phyloP scores from a whole-genome alignment of 768 basidiomycete genomes.

The Symmetrospora coprosmae region DNA sequence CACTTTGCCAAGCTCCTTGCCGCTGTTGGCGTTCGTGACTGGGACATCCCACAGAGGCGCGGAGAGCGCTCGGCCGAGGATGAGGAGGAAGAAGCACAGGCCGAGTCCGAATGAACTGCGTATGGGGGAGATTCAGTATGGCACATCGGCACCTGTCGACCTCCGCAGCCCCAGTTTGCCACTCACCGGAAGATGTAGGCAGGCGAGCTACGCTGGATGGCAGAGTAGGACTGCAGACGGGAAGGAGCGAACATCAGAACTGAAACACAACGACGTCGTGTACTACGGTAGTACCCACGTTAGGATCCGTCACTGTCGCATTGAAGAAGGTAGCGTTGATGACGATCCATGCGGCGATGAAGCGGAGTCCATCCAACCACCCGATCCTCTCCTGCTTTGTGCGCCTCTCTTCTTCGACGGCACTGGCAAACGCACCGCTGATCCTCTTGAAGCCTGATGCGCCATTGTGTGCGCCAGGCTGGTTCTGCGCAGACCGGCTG shows the following conservation, averaged over 20 bases:
- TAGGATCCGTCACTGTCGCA: constrained; percentile 24
- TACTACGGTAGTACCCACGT: constrained; percentile 25
- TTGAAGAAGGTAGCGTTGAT: constrained; percentile 34
- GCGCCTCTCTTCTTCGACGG: constrained; percentile 31
- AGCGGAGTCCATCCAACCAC: constrained; percentile 31
- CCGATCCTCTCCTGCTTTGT: constrained; percentile 31
- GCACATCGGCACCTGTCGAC: neutral
- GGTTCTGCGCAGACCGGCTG: neutral
- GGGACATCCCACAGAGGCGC: constrained; percentile 34
- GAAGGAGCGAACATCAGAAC: neutral
- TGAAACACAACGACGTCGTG: neutral
- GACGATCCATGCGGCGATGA: constrained; percentile 28
- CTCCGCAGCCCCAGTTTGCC: too few species aligned
- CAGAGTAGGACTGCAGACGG: constrained; percentile 24
- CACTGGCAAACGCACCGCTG: constrained; percentile 27
- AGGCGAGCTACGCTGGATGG: constrained; percentile 31
- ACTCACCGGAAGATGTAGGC: constrained; percentile 33
- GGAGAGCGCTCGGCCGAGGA: constrained; percentile 32
- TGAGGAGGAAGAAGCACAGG: constrained; percentile 32
- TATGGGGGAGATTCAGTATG: neutral
- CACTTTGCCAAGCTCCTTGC: neutral
- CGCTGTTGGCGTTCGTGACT: neutral
- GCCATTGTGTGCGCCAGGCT: constrained; percentile 25
- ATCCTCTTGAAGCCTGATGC: constrained; percentile 26
- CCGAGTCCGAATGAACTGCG: constrained; percentile 32